Evolutionary conservation across 257 asterid genomes (phyloP), one percentile per base, ranked within the genome.

Genomic region (Linderniella brevidens): DNA sequence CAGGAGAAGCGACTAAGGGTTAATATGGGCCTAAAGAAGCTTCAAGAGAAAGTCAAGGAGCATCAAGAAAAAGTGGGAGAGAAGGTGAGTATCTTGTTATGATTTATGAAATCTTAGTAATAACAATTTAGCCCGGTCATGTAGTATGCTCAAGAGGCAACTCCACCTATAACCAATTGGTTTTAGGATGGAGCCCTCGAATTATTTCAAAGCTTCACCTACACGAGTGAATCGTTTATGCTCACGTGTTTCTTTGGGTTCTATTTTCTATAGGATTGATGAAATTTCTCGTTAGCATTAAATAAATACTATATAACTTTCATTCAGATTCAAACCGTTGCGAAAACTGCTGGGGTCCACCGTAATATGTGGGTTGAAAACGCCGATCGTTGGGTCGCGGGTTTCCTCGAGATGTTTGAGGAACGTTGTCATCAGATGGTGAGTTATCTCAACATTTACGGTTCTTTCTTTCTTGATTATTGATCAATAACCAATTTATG

Each of bases 51-150:
- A 58, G 81, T 78, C 38, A 78, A 78, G 68, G 81, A 78, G 67
- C 92, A 78, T 52, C 92, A 78, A 68, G 92, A 75, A 57, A 79
- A 75, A 61, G 92, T 79, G 54, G 92, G 82, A 54, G 83, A 78
- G 73, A 78, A 74, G 88, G 88, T 25, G 32, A 25, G 32, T 25
- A 25, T 25, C 32, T 25, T 25, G 32, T 25, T 25, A 25, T 25
- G 32, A 25, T 2, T 3, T 25, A 3, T 25, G n/a, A n/a, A n/a
- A n/a, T n/a, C n/a, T n/a, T n/a, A n/a, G n/a, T n/a, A n/a, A n/a
- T n/a, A n/a, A n/a, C n/a, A n/a, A n/a, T n/a, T n/a, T n/a, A n/a
- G n/a, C n/a, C n/a, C n/a, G n/a, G n/a, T n/a, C n/a, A n/a, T n/a
- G n/a, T n/a, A n/a, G n/a, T n/a, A n/a, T n/a, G n/a, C n/a, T n/a